phyloP scores from a whole-genome alignment of 2,329 filamentous ascomycete species.

The Aspergillus chevalieri region DNA sequence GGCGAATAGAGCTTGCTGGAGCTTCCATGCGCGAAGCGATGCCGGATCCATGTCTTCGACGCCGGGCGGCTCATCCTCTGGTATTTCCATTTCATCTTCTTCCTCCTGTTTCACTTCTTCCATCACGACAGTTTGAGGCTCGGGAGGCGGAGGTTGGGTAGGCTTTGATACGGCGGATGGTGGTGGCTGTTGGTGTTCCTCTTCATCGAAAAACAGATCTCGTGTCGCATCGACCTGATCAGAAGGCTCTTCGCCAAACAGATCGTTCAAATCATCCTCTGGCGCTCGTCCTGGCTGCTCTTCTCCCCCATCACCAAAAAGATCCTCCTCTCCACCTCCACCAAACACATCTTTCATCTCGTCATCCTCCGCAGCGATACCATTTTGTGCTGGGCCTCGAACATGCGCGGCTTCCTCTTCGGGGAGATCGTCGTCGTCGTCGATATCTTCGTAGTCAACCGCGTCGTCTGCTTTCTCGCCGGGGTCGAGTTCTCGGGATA shows the following conservation, averaged over 20 bases:
- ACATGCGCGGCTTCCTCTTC: slow-evolving; percentile 45
- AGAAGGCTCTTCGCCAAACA: slow-evolving; percentile 41
- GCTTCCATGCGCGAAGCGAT: slow-evolving; percentile 38
- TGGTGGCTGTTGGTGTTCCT: slow-evolving; percentile 18
- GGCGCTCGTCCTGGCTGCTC: slow-evolving; percentile 20
- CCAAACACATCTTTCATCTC: slow-evolving; percentile 18
- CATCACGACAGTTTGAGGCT: slow-evolving; percentile 17
- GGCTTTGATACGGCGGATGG: slow-evolving; percentile 8
- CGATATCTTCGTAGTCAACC: slow-evolving; percentile 83
- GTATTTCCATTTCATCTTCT: slow-evolving; percentile 19
- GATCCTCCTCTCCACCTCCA: slow-evolving; percentile 33
- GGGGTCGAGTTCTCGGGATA: slow-evolving; percentile 35
- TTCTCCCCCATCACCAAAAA: slow-evolving; percentile 19
- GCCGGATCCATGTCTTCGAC: slow-evolving; percentile 31
- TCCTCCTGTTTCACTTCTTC: slow-evolving; percentile 10
- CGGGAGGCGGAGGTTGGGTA: slow-evolving; percentile 12
- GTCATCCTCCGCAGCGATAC: slow-evolving; percentile 52
- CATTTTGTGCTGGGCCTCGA: slow-evolving; percentile 33
- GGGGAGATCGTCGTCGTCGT: slow-evolving; percentile 74
- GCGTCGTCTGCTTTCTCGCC: slow-evolving; percentile 87
- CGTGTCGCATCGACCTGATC: slow-evolving; percentile 25
- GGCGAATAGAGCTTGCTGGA: slow-evolving; percentile 43
- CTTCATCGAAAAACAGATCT: slow-evolving; percentile 28
- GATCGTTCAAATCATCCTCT: slow-evolving; percentile 41
- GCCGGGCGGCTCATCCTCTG: slow-evolving; percentile 22